A percentile compares a stretch with the other conserved stretches of the same genome.
These are phyloP conservation scores for Phlyctochytrium bullatum DNA, from an alignment of 192 early-diverging fungal species.

Conservation along the genomic window DNA sequence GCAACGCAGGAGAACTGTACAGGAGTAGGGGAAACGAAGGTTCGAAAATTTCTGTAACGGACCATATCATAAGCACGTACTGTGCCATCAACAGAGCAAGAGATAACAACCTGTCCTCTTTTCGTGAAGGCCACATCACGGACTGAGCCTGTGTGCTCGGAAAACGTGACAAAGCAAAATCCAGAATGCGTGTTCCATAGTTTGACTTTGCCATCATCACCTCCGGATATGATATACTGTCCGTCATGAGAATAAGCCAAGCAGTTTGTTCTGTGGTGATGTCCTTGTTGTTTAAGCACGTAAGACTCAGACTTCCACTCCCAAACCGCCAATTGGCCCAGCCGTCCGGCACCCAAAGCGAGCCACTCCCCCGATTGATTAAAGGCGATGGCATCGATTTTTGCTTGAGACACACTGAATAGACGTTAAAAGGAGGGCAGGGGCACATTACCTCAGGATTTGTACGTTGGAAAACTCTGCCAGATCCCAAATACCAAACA, in stretches of 20 bases:
- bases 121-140: conserved; percentile 85
- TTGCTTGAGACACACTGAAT: conserved; percentile 84
- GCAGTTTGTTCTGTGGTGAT: conserved; percentile 90
- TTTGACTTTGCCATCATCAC: conserved; percentile 96
- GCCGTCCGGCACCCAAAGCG: conserved; percentile 85
- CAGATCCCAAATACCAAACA: conserved; percentile 98
- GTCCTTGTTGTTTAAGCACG: conserved; percentile 98
- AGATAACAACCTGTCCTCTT: conserved; percentile 91
- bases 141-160: conserved; percentile 83
- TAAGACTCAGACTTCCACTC: conserved; percentile 99
- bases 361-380: conserved; percentile 96
- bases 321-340: conserved; percentile 98
- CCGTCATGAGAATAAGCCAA: conserved; percentile 89
- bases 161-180: conserved; percentile 98
- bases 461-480: conserved; percentile 93
- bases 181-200: conserved; percentile 96
- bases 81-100: conserved; percentile 94
- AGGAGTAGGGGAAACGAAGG: conserved; percentile 92
- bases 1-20: conserved; percentile 92
- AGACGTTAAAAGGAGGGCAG: not conserved
- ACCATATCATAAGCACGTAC: conserved; percentile 98
- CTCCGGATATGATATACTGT: conserved; percentile 92
- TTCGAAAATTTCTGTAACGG: conserved; percentile 97
- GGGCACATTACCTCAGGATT: conserved; percentile 70
- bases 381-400: conserved; percentile 85